Evolutionary conservation across 1,139 yeast genomes (phyloP).

Genomic region (Diutina neorugosa): DNA sequence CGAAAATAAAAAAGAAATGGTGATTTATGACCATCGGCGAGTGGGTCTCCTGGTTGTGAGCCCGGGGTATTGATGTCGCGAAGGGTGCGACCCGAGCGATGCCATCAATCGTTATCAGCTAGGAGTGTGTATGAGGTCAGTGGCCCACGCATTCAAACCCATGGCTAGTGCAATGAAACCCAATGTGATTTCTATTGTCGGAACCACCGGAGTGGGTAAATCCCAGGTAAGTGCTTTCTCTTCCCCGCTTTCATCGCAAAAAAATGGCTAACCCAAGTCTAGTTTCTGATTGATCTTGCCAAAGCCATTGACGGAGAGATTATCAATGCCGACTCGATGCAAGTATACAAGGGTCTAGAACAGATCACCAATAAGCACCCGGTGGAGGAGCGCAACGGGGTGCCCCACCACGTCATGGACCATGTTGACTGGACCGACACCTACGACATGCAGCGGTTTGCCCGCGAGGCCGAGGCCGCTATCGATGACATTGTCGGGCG

Average conservation of each 20-base stretch:
- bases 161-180: neutral
- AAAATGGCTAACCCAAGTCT: slow-evolving; percentile 3
- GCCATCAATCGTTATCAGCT: neutral
- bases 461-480: slow-evolving; percentile 48
- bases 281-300: slow-evolving; percentile 71
- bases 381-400: slow-evolving; percentile 52
- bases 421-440: slow-evolving; percentile 74
- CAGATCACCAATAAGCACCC: slow-evolving; percentile 92
- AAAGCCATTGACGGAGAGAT: slow-evolving; percentile 72
- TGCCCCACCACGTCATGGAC: slow-evolving; percentile 80
- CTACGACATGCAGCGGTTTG: slow-evolving; percentile 74
- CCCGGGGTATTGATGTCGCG: neutral
- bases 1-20: no score
- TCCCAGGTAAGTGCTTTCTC: slow-evolving; percentile 43
- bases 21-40: neutral
- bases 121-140: neutral
- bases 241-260: slow-evolving; percentile 4
- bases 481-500: slow-evolving; percentile 55
- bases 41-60: neutral
- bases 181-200: slow-evolving; percentile 60
- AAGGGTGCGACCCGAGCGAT: neutral
- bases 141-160: neutral
- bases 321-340: slow-evolving; percentile 96
- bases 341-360: slow-evolving; percentile 64
- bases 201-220: slow-evolving; percentile 98